Conservation (phyloP, 2,329 filamentous ascomycete genomes). For the Leptographium galeiforme region DNA sequence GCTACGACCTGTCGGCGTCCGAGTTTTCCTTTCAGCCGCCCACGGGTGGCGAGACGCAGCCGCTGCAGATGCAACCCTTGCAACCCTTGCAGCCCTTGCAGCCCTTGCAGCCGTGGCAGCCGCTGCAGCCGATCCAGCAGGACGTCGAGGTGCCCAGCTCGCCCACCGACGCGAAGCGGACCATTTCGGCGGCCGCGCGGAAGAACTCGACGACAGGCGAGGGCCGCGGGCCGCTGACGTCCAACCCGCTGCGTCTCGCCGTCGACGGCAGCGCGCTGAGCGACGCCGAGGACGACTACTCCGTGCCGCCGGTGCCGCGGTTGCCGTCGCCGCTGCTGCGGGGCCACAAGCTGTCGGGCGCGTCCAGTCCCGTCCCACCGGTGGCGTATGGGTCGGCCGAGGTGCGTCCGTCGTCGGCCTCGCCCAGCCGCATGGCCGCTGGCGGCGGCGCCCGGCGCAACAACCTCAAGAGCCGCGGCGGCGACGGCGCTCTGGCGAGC, state of each 20-base stretch:
- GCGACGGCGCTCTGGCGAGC: conserved; percentile 19
- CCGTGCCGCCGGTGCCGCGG: conserved; percentile 43
- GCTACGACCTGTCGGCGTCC: conserved; percentile 54
- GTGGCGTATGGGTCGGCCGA: background rate
- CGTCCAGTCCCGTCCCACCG: background rate
- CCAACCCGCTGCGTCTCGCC: conserved; percentile 23
- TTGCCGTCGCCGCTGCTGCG: conserved; percentile 24
- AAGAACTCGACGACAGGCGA: background rate
- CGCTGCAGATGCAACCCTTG: background rate
- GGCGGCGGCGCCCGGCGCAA: conserved; percentile 16
- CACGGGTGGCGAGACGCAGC: background rate
- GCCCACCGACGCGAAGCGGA: conserved; percentile 9
- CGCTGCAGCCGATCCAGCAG: background rate
- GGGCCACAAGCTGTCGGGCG: conserved; percentile 9
- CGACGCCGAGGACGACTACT: conserved; percentile 21
- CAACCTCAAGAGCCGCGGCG: conserved; percentile 28
- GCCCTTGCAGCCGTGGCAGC: background rate
- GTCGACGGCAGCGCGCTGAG: conserved; percentile 11
- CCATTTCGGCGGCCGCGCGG: conserved; percentile 4
- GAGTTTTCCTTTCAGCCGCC: conserved; percentile 47
- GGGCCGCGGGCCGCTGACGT: conserved; percentile 10
- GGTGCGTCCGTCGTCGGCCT: background rate
- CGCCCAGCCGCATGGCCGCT: background rate
- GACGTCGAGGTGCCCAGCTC: conserved; percentile 15
- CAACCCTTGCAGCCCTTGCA: background rate